phyloP scores from a whole-genome alignment of 768 basidiomycete species.

The Mycena crocata region DNA sequence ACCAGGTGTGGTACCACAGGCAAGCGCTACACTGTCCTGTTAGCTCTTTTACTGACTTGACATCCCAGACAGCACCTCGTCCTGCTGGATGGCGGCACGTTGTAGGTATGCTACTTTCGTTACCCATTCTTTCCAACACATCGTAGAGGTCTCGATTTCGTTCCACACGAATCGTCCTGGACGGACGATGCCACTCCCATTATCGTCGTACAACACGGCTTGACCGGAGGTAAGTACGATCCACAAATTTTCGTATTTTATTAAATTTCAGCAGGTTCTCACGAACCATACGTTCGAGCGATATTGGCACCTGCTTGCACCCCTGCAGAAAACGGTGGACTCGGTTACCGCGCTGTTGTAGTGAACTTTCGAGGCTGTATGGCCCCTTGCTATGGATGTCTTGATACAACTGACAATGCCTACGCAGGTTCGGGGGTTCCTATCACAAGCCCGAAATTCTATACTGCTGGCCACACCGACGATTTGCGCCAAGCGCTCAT shows the following conservation, averaged over 20 bases:
- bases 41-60: background rate
- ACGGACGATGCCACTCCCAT: conserved; percentile 58
- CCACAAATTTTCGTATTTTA: conserved; percentile 2
- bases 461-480: conserved; percentile 89
- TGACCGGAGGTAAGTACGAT: conserved; percentile 56
- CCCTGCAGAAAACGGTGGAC: conserved; percentile 79
- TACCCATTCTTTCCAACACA: background rate
- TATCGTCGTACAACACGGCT: conserved; percentile 66
- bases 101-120: conserved; percentile 52
- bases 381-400: conserved; percentile 44
- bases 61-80: conserved; percentile 56
- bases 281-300: conserved; percentile 90
- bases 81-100: conserved; percentile 69
- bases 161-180: conserved; percentile 54
- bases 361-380: conserved; percentile 93
- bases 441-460: conserved; percentile 84
- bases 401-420: conserved; percentile 14
- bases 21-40: background rate
- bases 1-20: conserved; percentile 62
- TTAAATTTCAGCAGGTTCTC: conserved; percentile 68
- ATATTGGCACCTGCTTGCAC: conserved; percentile 79
- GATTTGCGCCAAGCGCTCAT: conserved; percentile 86
- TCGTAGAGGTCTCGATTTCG: conserved; percentile 71
- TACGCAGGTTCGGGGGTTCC: conserved; percentile 82
- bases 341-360: conserved; percentile 90